Base-by-base conservation (phyloP, 345 rosid genomes). In the Rhodamnia argentea region DNA sequence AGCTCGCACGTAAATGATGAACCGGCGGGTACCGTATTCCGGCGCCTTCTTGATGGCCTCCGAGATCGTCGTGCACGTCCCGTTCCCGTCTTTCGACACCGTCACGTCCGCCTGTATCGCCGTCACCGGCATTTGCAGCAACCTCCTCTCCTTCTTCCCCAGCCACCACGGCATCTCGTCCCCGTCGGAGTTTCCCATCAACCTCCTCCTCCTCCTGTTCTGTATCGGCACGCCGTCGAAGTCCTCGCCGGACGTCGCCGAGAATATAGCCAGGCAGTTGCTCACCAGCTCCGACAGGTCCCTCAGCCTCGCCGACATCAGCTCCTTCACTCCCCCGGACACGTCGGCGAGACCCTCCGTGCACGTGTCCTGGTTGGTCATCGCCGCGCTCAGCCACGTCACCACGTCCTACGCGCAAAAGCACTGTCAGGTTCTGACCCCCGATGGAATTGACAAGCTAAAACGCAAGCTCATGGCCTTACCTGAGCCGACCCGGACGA, bases 331-430 rank as follows among this genome's bases (percentile, higher is more conserved):
- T 47, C 86, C 58, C n/a, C 93, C 95, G 27, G 87, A 87, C 57
- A 91, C 89, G 57, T 86, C 97, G 37, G 87, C 92, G 53, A 97
- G 94, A 40, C 99, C 99, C 51, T 97, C 99, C 13, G 91, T 53
- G 60, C 99, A 97, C 82, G 99, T 97, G 93, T 97, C 99, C 15
- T 96, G 98, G 82, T 97, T 96, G 2, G 99, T 97, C 84, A 97
- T 57, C 59, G 99, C 95, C 1, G 98, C 88, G 93, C 99, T 97
- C 29, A 97, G 96, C 99, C 99, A 97, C 86, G 98, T 97, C 89
- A 88, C 52, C 52, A 97, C 99, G 90, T 97, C 99, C 47, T 94
- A 20, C 47, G 23, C 47, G 78, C 78, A 88, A 1, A 85, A 10
- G 78, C 47, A 2, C 81, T 42, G 81, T 70, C 4, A 70, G 81